Evolutionary conservation across 768 basidiomycete species (phyloP).

Genomic region (Hydnomerulius pinastri): DNA sequence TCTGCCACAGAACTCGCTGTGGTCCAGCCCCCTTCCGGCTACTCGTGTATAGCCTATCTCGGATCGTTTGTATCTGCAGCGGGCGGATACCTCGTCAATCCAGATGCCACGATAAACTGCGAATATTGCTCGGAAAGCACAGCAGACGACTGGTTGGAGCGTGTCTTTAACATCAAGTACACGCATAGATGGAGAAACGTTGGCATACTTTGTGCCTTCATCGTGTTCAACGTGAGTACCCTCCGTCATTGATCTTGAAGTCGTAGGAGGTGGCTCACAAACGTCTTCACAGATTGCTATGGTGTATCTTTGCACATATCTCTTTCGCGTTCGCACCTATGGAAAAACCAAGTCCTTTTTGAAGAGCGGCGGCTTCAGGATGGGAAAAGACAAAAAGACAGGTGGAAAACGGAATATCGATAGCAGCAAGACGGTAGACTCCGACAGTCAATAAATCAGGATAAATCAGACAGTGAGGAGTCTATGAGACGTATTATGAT

Average conservation of each 20-base stretch:
- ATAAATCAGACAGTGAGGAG: neutral
- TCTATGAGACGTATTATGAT: neutral
- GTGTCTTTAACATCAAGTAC: slow-evolving; percentile 62
- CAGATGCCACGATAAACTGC: slow-evolving; percentile 40
- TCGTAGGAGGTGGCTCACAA: neutral
- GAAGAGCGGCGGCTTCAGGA: too few relatives aligned
- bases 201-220: slow-evolving; percentile 45
- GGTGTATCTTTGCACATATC: slow-evolving; percentile 54
- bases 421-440: too few relatives aligned
- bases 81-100: slow-evolving; percentile 51
- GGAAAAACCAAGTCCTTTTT: slow-evolving; percentile 10
- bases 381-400: too few relatives aligned
- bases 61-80: slow-evolving; percentile 38
- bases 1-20: slow-evolving; percentile 58
- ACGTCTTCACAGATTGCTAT: slow-evolving; percentile 38
- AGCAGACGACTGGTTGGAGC: slow-evolving; percentile 52
- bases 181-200: slow-evolving; percentile 49
- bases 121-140: slow-evolving; percentile 55
- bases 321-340: slow-evolving; percentile 49
- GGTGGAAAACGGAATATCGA: too few relatives aligned
- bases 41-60: slow-evolving; percentile 50
- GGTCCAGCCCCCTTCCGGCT: slow-evolving; percentile 47
- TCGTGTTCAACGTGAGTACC: slow-evolving; percentile 48
- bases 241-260: neutral
- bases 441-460: too few relatives aligned